Conservation (phyloP, 139 green algal genomes). For the Ettlia oleoabundans region DNA sequence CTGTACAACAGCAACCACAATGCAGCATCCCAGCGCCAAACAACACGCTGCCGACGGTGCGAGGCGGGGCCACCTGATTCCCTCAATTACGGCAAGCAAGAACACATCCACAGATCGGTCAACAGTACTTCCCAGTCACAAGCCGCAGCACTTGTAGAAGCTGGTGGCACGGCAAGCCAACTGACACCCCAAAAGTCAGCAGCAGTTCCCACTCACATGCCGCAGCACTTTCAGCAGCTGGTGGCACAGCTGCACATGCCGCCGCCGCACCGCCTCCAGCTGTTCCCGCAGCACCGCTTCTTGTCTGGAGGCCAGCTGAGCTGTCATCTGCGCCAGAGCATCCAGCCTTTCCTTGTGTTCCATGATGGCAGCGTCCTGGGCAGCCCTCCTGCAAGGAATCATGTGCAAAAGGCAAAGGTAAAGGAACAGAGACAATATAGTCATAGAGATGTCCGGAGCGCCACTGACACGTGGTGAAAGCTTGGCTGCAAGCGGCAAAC, state of each 20-base stretch:
- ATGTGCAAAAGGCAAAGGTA: not conserved
- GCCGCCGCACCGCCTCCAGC: slow-evolving; percentile 39
- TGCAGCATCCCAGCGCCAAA: no score
- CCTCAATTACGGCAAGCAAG: no score
- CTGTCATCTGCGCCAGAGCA: slow-evolving; percentile 26
- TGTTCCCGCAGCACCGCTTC: slow-evolving; percentile 39
- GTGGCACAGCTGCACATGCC: slow-evolving; percentile 43
- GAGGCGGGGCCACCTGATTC: no score
- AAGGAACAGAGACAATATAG: not conserved
- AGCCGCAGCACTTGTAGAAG: no score
- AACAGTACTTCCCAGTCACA: no score
- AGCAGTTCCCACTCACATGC: not conserved
- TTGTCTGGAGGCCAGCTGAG: slow-evolving; percentile 37
- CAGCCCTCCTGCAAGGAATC: slow-evolving; percentile 25
- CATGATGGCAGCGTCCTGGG: slow-evolving; percentile 52
- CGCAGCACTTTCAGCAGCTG: slow-evolving; percentile 41
- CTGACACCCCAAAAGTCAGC: not conserved
- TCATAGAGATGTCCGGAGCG: no score
- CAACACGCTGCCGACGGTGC: no score
- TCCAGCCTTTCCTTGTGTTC: slow-evolving; percentile 55
- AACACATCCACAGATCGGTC: no score
- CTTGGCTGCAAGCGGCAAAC: no score
- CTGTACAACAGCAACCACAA: no score
- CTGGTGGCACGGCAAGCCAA: not conserved
- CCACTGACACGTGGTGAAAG: no score